Evolutionary conservation across 2,329 filamentous ascomycete genomes (phyloP), one percentile per base, ranked within the genome.

Genomic region (Aspergillus hiratsukae): DNA sequence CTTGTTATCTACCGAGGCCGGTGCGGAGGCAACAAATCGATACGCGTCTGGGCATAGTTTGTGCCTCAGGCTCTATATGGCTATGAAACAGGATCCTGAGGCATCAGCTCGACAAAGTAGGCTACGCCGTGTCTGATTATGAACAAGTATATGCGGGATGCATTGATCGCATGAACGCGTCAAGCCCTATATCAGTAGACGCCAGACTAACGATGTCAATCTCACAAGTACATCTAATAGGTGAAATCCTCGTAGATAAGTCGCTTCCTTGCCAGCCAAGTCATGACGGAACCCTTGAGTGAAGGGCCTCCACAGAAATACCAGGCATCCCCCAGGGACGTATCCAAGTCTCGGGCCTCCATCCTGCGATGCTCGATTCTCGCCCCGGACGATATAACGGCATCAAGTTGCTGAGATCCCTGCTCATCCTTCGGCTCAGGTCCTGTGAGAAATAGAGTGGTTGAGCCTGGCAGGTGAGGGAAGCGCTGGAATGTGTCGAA

Each of bases 391-490:
- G 53, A 48, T 4, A 56, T 27, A n/a, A 65, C 55, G 29, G 61
- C 66, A 8, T 83, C 78, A 35, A 83, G 68, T 35, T 72, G 71
- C 45, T 77, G 73, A 52, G 81, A 73, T 17, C 67, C 68, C 48
- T 76, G 66, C 6, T 63, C 57, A 7, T 61, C 59, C 0, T 66
- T 53, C 51, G 28, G 53, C 27, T 59, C 56, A 29, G 57, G 60
- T 0, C 83, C 80, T 0, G 89, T 91, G 5, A 93, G 71, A 62
- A 89, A 94, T 1, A 94, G 61, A 14, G 62, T 80, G 27, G 86
- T 81, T 17, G 76, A 76, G 0, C 56, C 56, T 0, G 77, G 81
- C 10, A 94, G 71, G 0, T 75, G 77, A 0, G 77, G 76, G 57
- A 83, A 78, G 35, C 70, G 73, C 25, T 75, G 67, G 43, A 94